Base-by-base conservation (phyloP, 2,329 filamentous ascomycete species). In the Apiospora arundinis region DNA sequence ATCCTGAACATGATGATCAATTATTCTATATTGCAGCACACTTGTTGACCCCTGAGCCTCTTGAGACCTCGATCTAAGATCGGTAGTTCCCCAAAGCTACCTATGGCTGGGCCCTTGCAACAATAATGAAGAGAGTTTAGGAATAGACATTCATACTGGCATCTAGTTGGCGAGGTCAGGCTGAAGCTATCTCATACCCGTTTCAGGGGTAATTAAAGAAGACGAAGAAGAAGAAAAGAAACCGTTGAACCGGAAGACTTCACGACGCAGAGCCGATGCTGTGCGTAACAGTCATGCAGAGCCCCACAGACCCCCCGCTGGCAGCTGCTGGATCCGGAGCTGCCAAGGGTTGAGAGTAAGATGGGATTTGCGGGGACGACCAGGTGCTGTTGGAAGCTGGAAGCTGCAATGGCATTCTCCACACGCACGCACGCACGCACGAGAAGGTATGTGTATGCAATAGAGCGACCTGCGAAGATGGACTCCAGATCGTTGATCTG, bases 351-450 rank as follows among this genome's bases (percentile, higher is more conserved):
- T 23, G 32, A 63, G 56, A 40, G 32, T 40, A 18, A 18, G 18
- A 6, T 63, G 18, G 32, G 21, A 63, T 40, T 63, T 63, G 56
- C 56, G 56, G 56, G 28, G 56, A 40, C 32, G 56, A 40, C 18
- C 56, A 40, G 8, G 52, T 28, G 12, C 14, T 14, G 11, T 18
- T 56, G 23, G 16, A 4, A 18, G 32, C 4, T 63, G 49, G 23
- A 23, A 52, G 23, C 12, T 28, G 48, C 52, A 60, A 14, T 63
- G n/a, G 32, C 56, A 63, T 63, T 63, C 56, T 63, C 56, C 56
- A 63, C 56, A 40, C 32, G 32, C 56, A 40, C 32, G 32, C 32
- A 32, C 32, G 32, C n/a, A n/a, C 56, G 32, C 21, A 18, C 52
- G 9, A 37, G 16, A 37, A 11, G 28, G 28, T 25, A 6, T 21